Conservation (phyloP, 768 basidiomycete genomes). For the Roridomyces roridus region DNA sequence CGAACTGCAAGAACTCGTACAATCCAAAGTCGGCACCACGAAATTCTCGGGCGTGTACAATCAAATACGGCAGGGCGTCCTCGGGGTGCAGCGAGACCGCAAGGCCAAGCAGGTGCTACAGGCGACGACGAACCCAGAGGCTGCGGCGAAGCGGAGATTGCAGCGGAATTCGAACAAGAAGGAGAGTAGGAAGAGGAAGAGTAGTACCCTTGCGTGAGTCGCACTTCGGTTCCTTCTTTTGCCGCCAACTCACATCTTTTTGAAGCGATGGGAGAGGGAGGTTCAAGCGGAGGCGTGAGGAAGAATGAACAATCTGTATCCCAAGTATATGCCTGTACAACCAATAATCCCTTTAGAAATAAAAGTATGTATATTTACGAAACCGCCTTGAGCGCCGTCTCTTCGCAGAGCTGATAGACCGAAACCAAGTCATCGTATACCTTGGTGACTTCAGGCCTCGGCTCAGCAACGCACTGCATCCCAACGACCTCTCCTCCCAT, state of each 20-base stretch:
- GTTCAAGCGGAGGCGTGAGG: conserved; percentile 51
- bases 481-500: conserved; percentile 54
- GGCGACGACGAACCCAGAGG: conserved; percentile 74
- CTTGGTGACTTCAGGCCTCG: conserved; percentile 46
- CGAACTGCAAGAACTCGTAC: conserved; percentile 89
- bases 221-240: neutral
- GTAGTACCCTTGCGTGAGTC: conserved; percentile 62
- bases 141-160: conserved; percentile 75
- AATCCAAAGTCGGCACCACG: conserved; percentile 86
- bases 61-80: conserved; percentile 73
- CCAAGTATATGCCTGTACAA: too few relatives aligned
- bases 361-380: too few relatives aligned
- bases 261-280: conserved; percentile 56
- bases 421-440: conserved; percentile 62
- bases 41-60: conserved; percentile 83
- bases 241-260: neutral
- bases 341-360: neutral
- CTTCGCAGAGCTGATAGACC: conserved; percentile 63
- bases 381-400: conserved; percentile 43
- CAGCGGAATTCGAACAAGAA: conserved; percentile 80
- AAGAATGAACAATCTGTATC: conserved; percentile 27
- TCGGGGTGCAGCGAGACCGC: conserved; percentile 73
- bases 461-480: conserved; percentile 68
- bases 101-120: conserved; percentile 65
- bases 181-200: conserved; percentile 85